These are phyloP conservation scores for Daphne laureola DNA, from an alignment of 441 rosid genomes.

Conservation along the genomic window DNA sequence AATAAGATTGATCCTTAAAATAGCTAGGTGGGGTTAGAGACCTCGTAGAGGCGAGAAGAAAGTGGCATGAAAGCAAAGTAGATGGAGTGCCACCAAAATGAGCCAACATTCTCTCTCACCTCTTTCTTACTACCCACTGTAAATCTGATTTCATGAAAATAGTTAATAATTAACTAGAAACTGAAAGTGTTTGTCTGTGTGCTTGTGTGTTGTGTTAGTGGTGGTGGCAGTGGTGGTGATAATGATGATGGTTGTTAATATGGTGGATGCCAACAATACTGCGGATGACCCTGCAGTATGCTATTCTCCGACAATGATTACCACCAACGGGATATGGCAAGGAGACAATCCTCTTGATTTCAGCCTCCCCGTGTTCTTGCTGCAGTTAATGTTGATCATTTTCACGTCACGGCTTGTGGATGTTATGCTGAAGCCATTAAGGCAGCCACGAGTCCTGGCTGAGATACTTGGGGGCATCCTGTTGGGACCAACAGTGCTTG, in stretches of 20 bases:
- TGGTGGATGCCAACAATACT: too few relatives aligned
- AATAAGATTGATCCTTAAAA: too few relatives aligned
- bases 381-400: conserved; percentile 68
- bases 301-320: conserved; percentile 82
- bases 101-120: neutral
- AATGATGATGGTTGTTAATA: too few relatives aligned
- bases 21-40: neutral
- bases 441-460: conserved; percentile 79
- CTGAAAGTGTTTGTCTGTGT: too few relatives aligned
- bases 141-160: neutral
- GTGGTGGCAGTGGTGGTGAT: too few relatives aligned
- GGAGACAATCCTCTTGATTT: conserved; percentile 86
- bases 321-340: conserved; percentile 90
- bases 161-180: too few relatives aligned
- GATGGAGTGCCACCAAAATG: conserved; percentile 24
- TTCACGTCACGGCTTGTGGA: conserved; percentile 54
- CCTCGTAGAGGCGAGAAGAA: conserved; percentile 19
- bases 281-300: conserved; percentile 42
- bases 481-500: conserved; percentile 73
- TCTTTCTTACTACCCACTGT: neutral
- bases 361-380: conserved; percentile 77
- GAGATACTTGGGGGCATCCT: conserved; percentile 79
- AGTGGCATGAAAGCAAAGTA: conserved; percentile 11
- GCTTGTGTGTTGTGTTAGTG: too few relatives aligned
- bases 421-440: conserved; percentile 60